Evolutionary conservation across 2,329 filamentous ascomycete genomes (phyloP).

Genomic region (Pseudogymnoascus sp.): DNA sequence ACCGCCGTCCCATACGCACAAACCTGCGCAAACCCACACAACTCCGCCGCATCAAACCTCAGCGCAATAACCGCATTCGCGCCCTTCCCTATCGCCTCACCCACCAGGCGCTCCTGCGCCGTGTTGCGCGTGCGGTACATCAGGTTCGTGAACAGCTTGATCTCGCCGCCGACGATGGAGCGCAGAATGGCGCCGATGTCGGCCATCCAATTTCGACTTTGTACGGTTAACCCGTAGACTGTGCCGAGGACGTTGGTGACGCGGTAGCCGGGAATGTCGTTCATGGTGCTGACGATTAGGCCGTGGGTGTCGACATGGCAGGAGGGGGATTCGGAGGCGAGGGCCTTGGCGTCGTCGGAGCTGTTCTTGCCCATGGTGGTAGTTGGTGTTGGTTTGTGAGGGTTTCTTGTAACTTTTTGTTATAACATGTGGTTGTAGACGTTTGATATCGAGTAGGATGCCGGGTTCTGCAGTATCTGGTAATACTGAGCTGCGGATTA

Average conservation of each 20-base stretch:
- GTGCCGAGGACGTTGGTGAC: conserved; percentile 49
- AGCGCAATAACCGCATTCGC: conserved; percentile 53
- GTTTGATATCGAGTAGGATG: background rate
- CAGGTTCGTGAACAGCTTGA: conserved; percentile 50
- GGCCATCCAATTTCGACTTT: conserved; percentile 50
- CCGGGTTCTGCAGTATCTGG: background rate
- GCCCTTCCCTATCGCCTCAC: conserved; percentile 47
- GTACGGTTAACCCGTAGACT: conserved; percentile 48
- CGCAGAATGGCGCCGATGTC: conserved; percentile 47
- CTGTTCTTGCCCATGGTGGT: conserved; percentile 20
- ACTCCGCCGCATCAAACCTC: conserved; percentile 47
- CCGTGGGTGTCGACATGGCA: conserved; percentile 55
- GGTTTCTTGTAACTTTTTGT: background rate
- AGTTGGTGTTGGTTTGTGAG: background rate
- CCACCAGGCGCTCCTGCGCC: conserved; percentile 45
- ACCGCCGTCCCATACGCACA: conserved; percentile 53
- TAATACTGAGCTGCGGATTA: background rate
- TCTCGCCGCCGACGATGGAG: conserved; percentile 49
- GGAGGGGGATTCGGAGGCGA: conserved; percentile 13
- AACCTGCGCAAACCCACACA: conserved; percentile 48
- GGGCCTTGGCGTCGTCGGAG: background rate
- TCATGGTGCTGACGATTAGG: conserved; percentile 55
- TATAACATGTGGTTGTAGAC: background rate
- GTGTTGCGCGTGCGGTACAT: conserved; percentile 51
- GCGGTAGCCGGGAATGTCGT: conserved; percentile 52